A percentile compares a stretch with the other conserved stretches of the same genome.
These are phyloP conservation scores for Alternaria novae-zelandiae DNA, from an alignment of 2,329 filamentous ascomycete species.

Conservation along the genomic window DNA sequence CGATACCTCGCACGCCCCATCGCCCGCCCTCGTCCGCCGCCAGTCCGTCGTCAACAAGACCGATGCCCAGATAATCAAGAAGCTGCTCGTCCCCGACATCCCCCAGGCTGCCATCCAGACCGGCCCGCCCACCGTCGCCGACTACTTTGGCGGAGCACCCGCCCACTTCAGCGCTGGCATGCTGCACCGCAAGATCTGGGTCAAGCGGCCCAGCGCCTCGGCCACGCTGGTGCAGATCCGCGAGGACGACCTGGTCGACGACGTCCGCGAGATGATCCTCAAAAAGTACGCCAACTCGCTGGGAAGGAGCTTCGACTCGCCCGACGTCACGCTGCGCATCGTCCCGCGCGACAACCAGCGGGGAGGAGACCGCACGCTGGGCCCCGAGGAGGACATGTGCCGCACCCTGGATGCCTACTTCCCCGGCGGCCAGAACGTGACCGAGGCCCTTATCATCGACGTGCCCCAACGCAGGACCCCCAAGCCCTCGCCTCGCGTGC, in stretches of 20 bases:
- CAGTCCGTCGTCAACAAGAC: slow-evolving; percentile 49
- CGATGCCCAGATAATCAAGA: slow-evolving; percentile 57
- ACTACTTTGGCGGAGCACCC: slow-evolving; percentile 49
- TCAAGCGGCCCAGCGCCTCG: slow-evolving; percentile 83
- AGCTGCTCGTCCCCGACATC: slow-evolving; percentile 57
- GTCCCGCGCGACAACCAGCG: slow-evolving; percentile 66
- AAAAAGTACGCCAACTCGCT: slow-evolving; percentile 94
- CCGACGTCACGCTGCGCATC: slow-evolving; percentile 84
- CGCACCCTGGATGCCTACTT: slow-evolving; percentile 81
- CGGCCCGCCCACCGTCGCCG: slow-evolving; percentile 37
- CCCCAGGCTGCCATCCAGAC: slow-evolving; percentile 30
- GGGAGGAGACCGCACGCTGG: slow-evolving; percentile 70
- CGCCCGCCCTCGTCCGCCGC: slow-evolving; percentile 52
- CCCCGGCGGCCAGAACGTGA: slow-evolving; percentile 83
- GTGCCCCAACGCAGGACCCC: slow-evolving; percentile 78
- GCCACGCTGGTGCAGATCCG: slow-evolving; percentile 84
- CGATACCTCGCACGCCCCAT: slow-evolving; percentile 35
- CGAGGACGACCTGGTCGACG: slow-evolving; percentile 91
- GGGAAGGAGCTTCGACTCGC: slow-evolving; percentile 85
- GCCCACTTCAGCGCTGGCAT: slow-evolving; percentile 41
- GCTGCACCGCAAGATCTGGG: slow-evolving; percentile 85
- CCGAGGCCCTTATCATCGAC: slow-evolving; percentile 91
- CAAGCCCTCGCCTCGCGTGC: slow-evolving; percentile 74
- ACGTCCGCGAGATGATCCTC: slow-evolving; percentile 89
- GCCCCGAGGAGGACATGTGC: slow-evolving; percentile 84